Base-by-base conservation (phyloP, 1,284 basidiomycete species). In the Ganoderma resinaceum region DNA sequence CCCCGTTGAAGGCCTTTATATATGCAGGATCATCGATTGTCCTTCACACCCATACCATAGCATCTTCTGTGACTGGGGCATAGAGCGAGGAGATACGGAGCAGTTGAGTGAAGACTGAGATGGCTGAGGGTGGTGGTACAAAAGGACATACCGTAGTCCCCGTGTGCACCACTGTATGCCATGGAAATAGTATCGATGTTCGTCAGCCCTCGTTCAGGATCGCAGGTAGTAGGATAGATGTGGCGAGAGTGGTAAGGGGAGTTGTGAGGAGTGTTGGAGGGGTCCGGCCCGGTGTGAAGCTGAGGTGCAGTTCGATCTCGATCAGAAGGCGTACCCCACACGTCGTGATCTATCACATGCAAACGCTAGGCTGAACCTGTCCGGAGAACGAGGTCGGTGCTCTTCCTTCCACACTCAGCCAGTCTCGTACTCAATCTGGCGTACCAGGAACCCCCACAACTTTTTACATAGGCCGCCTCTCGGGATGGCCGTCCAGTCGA, bases 401-500 rank as follows among this genome's bases (percentile, higher is more conserved):
- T 55, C 53, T 55, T 55, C 53, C 29, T 33, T 33, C 53, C 31
- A 55, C 29, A 55, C 53, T 29, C 52, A 16, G 16, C 37, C 37
- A 38, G 37, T 26, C 46, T 49, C 46, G 23, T 37, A 37, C 55
- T n/a, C 35, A 33, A 37, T 37, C 57, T 37, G 33, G 57, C 57
- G n/a, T n/a, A 33, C 20, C 35, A 58, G 35, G 35, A 37, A 58
- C 35, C 35, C 58, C 26, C 8, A 1, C 26, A 11, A 12, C 37
- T 60, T 31, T 38, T 35, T 58, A 8, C 14, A 37, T 42, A 26
- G 49, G 58, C 55, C 40, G 61, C 58, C n/a, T 43, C 46, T 20
- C 23, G n/a, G 23, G 43, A 81, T 81, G 80, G 70, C 76, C 18
- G 70, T 74, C 20, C 74, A 78, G 29, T 79, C 78, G 2, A 74